Evolutionary conservation across 2,329 filamentous ascomycete species (phyloP).

Genomic region (Aspergillus vadensis): DNA sequence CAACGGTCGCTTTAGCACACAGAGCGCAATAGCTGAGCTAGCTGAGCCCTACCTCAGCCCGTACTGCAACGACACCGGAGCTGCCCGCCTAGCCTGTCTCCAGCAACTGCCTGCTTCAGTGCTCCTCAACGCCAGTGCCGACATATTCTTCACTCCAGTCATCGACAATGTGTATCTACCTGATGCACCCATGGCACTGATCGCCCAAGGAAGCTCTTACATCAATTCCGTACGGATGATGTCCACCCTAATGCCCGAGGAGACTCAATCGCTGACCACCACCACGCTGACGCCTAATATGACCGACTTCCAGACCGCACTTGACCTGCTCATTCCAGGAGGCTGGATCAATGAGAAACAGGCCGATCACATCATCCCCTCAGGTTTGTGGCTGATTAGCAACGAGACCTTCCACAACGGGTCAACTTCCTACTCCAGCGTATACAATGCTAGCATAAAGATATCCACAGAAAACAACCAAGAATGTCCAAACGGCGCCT

Average conservation of each 20-base stretch:
- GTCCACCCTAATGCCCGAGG: constrained; percentile 58
- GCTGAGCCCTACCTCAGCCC: constrained; percentile 58
- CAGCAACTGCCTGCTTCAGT: constrained; percentile 44
- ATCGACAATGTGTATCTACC: constrained; percentile 61
- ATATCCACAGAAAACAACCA: constrained; percentile 61
- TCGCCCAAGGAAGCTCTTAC: constrained; percentile 45
- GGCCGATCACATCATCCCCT: constrained; percentile 48
- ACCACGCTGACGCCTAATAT: constrained; percentile 51
- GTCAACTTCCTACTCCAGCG: neutral
- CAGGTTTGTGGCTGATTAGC: constrained; percentile 56
- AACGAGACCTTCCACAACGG: constrained; percentile 51
- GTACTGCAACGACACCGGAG: constrained; percentile 54
- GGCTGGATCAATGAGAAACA: constrained; percentile 44
- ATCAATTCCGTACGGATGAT: constrained; percentile 56
- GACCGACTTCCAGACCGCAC: constrained; percentile 47
- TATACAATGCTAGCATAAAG: constrained; percentile 52
- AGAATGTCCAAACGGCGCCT: constrained; percentile 61
- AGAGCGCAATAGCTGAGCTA: constrained; percentile 46
- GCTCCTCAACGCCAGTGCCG: constrained; percentile 10
- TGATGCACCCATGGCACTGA: constrained; percentile 51
- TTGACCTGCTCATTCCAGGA: constrained; percentile 40
- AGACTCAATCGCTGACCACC: constrained; percentile 57
- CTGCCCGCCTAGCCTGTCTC: constrained; percentile 58
- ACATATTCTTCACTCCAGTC: constrained; percentile 52
- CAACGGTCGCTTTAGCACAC: constrained; percentile 53